These are phyloP conservation scores for Penicillium crustosum DNA, from an alignment of 2,329 filamentous ascomycete species.

Conservation along the genomic window DNA sequence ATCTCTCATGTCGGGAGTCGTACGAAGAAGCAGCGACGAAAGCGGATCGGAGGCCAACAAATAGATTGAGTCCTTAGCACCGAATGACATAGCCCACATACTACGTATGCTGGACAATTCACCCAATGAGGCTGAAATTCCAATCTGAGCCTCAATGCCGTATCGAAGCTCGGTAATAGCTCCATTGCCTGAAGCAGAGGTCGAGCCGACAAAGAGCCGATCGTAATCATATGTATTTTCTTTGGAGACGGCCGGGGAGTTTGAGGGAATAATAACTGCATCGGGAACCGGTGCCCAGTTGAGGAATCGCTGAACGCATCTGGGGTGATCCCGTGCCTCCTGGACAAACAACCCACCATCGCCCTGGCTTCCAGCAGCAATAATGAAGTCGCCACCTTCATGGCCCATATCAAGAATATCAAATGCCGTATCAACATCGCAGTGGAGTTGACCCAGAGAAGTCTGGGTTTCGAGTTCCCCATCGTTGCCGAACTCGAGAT, in stretches of 20 bases:
- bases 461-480: conserved; percentile 56
- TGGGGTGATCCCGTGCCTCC: conserved; percentile 55
- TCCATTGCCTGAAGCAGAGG: conserved; percentile 59
- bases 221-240: conserved; percentile 44
- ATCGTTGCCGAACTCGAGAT: conserved; percentile 64
- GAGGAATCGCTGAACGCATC: conserved; percentile 61
- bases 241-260: conserved; percentile 14
- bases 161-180: conserved; percentile 67
- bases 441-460: conserved; percentile 65
- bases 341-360: conserved; percentile 75
- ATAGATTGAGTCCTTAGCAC: conserved; percentile 33
- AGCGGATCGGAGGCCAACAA: conserved; percentile 46
- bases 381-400: conserved; percentile 70
- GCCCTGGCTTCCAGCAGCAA: conserved; percentile 75
- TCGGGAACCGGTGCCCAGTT: conserved; percentile 60
- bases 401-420: conserved; percentile 65
- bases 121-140: conserved; percentile 43
- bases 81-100: conserved; percentile 47
- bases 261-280: conserved; percentile 34
- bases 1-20: conserved; percentile 39
- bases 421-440: conserved; percentile 79
- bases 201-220: conserved; percentile 66
- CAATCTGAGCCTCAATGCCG: conserved; percentile 68
- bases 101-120: conserved; percentile 42
- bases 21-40: conserved; percentile 40